Evolutionary conservation across 306 rosid genomes (phyloP).

Genomic region (Urtica urens): DNA sequence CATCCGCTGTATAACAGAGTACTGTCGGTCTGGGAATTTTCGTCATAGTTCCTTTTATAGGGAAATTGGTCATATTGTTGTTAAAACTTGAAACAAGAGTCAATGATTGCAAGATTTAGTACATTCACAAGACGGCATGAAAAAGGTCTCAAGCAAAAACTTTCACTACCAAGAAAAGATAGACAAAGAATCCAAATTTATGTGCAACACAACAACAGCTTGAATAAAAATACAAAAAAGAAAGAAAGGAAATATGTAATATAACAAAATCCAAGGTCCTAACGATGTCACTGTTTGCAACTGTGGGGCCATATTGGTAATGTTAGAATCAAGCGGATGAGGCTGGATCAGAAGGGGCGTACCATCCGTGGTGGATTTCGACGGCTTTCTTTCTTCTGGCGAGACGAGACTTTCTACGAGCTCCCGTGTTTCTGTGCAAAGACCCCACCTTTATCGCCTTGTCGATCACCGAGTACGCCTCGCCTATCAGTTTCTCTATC

Average conservation of each 20-base stretch:
- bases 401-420: conserved; percentile 79
- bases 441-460: conserved; percentile 91
- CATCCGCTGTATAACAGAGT: too few species aligned
- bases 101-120: background rate
- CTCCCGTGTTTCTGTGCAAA: conserved; percentile 81
- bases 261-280: conserved; percentile 2
- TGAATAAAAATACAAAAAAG: background rate
- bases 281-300: background rate
- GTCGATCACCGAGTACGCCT: conserved; percentile 84
- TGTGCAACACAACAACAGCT: too few species aligned
- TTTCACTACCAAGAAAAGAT: too few species aligned
- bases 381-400: conserved; percentile 87
- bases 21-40: too few species aligned
- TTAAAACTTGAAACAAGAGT: too few species aligned
- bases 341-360: conserved; percentile 40
- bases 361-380: conserved; percentile 96
- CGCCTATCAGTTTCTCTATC: conserved; percentile 82
- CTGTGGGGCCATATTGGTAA: background rate
- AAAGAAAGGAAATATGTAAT: background rate
- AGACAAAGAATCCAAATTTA: background rate
- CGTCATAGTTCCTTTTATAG: too few species aligned
- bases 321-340: conserved; percentile 28
- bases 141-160: too few species aligned
- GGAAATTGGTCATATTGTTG: too few species aligned
- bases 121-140: background rate